Conservation (phyloP, 495 filamentous ascomycete genomes). For the Neurospora sp. region DNA sequence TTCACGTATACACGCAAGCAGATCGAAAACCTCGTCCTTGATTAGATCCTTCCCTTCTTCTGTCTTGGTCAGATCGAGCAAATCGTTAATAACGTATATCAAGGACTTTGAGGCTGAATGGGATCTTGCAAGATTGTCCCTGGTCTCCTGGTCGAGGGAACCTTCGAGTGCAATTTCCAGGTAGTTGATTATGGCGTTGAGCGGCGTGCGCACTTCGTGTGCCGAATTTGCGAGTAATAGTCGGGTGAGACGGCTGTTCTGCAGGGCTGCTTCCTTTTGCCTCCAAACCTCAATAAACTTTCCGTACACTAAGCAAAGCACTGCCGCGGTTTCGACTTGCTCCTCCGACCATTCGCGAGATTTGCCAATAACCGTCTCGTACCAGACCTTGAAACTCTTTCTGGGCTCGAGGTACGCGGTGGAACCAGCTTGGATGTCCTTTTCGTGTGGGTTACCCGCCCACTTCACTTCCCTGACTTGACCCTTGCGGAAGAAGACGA, state of each 20-base stretch:
- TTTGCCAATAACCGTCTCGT: slow-evolving; percentile 64
- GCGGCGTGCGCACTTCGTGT: slow-evolving; percentile 86
- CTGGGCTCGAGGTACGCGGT: slow-evolving; percentile 63
- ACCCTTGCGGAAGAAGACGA: slow-evolving; percentile 80
- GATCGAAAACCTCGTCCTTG: slow-evolving; percentile 73
- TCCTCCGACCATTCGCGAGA: slow-evolving; percentile 69
- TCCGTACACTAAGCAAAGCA: slow-evolving; percentile 80
- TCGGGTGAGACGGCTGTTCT: slow-evolving; percentile 71
- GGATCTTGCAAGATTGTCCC: slow-evolving; percentile 77
- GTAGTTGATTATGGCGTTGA: slow-evolving; percentile 96
- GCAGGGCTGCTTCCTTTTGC: slow-evolving; percentile 77
- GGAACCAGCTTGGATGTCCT: slow-evolving; percentile 57
- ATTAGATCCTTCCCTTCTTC: slow-evolving; percentile 74
- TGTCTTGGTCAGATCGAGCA: slow-evolving; percentile 83
- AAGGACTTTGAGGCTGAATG: slow-evolving; percentile 94
- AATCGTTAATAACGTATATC: slow-evolving; percentile 93
- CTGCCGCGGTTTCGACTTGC: slow-evolving; percentile 74
- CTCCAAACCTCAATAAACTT: slow-evolving; percentile 83
- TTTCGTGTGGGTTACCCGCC: slow-evolving; percentile 92
- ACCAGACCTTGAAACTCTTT: slow-evolving; percentile 68
- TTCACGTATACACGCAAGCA: slow-evolving; percentile 62
- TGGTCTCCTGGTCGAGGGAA: slow-evolving; percentile 67
- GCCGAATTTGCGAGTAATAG: slow-evolving; percentile 85
- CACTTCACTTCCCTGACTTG: slow-evolving; percentile 75
- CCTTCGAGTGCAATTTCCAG: slow-evolving; percentile 90